Conservation (phyloP, 768 basidiomycete species). For the Mycena vitilis region DNA sequence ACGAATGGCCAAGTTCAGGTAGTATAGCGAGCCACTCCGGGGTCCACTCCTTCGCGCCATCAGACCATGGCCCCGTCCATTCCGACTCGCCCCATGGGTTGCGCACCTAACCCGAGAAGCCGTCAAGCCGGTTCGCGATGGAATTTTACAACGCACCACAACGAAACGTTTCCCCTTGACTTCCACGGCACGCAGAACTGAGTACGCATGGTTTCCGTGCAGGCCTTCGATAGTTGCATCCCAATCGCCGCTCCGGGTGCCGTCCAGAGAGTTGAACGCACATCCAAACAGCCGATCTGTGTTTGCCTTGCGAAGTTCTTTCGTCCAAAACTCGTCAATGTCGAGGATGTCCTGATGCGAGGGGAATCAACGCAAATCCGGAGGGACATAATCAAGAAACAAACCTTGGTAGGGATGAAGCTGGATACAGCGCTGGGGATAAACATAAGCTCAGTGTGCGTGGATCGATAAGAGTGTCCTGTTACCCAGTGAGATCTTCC, state of each 20-base stretch:
- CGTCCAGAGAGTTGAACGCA: slow-evolving; percentile 50
- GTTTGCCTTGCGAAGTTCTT: slow-evolving; percentile 59
- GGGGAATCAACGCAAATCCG: too few relatives aligned
- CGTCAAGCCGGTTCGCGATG: too few relatives aligned
- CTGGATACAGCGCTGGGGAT: slow-evolving; percentile 18
- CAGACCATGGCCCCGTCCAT: slow-evolving; percentile 66
- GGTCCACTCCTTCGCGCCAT: slow-evolving; percentile 70
- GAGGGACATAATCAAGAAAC: not conserved
- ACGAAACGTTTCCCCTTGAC: slow-evolving; percentile 62
- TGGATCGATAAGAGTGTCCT: not conserved
- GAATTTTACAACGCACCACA: slow-evolving; percentile 32
- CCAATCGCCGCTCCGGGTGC: slow-evolving; percentile 41
- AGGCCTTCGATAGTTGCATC: slow-evolving; percentile 51
- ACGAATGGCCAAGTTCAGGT: slow-evolving; percentile 55
- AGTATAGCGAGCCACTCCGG: slow-evolving; percentile 60
- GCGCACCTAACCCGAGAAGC: slow-evolving; percentile 41
- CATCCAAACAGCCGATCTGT: slow-evolving; percentile 64
- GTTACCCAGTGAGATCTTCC: slow-evolving; percentile 68
- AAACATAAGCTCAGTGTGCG: not conserved
- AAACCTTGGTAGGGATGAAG: slow-evolving; percentile 42
- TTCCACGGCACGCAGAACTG: slow-evolving; percentile 62
- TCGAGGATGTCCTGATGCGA: slow-evolving; percentile 58
- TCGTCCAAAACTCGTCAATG: slow-evolving; percentile 59
- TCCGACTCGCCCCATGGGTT: slow-evolving; percentile 65
- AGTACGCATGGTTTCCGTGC: slow-evolving; percentile 58